Conservation (phyloP, 2,329 filamentous ascomycete species). For the Huntiella decipiens region DNA sequence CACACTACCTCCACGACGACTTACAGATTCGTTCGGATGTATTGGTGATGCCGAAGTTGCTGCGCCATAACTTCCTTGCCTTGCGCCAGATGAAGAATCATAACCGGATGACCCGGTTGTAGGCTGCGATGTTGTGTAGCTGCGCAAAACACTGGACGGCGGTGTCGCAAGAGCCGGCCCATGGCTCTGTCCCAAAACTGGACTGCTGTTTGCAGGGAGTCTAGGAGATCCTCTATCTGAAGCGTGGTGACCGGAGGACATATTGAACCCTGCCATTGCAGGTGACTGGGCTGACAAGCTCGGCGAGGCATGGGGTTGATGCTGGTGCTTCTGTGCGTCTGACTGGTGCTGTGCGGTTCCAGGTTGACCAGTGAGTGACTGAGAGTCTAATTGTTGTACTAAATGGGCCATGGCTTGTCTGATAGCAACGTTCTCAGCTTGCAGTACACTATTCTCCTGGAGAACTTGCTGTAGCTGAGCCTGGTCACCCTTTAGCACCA, state of each 20-base stretch:
- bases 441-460: conserved; percentile 55
- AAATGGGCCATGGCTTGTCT: conserved; percentile 23
- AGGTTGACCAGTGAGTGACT: background rate
- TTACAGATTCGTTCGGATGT: too few relatives aligned
- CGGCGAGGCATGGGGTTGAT: background rate
- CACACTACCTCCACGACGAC: background rate
- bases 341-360: conserved; percentile 4
- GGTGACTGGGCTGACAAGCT: too few relatives aligned
- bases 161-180: too few relatives aligned
- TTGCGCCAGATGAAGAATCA: background rate
- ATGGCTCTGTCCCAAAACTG: too few relatives aligned
- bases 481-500: conserved; percentile 10
- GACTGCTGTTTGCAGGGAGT: too few relatives aligned
- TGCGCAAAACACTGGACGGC: too few relatives aligned
- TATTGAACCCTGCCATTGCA: too few relatives aligned
- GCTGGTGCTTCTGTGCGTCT: conserved; percentile 8
- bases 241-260: too few relatives aligned
- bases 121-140: background rate
- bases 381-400: conserved; percentile 8
- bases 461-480: conserved; percentile 55
- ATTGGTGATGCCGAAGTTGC: background rate
- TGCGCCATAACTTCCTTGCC: background rate
- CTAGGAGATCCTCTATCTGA: too few relatives aligned
- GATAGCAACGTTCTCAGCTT: conserved; percentile 65
- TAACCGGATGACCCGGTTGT: background rate